A percentile compares a stretch with the other conserved stretches of the same genome.
Conservation (phyloP, 2,329 filamentous ascomycete species). For the Aspergillus ochraceus region DNA sequence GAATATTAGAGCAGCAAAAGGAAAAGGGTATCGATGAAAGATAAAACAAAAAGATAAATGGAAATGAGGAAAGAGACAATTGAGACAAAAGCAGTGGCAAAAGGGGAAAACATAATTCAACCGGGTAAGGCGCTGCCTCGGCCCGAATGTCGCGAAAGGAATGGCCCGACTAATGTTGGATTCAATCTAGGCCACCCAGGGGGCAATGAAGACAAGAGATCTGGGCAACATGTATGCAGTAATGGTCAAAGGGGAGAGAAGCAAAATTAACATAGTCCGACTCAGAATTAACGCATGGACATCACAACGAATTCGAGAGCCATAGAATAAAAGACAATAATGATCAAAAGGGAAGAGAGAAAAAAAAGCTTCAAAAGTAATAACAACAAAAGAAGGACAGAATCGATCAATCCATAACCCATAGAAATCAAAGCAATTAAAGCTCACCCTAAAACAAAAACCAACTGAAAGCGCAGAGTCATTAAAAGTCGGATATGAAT, state of each 20-base stretch:
- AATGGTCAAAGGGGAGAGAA: neutral
- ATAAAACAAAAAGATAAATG: conserved; percentile 21
- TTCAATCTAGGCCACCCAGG: neutral
- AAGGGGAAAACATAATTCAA: neutral
- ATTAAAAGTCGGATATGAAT: conserved; percentile 8
- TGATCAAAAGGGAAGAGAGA: neutral
- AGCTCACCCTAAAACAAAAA: conserved; percentile 25
- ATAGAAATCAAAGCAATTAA: conserved; percentile 31
- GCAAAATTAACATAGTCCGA: neutral
- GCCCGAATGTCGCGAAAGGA: neutral
- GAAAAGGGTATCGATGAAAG: conserved; percentile 36
- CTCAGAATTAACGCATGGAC: neutral
- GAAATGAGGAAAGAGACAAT: neutral
- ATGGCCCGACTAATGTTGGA: neutral
- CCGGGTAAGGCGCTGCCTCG: neutral
- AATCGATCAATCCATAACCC: conserved; percentile 22
- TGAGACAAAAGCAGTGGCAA: neutral
- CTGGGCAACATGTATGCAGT: neutral
- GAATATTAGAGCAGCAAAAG: conserved; percentile 22
- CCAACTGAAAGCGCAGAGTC: conserved; percentile 25
- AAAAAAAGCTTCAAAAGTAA: neutral
- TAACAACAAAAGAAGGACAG: conserved; percentile 4
- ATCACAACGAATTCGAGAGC: neutral
- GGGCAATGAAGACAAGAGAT: neutral
- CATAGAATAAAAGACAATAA: neutral